phyloP scores from a whole-genome alignment of 345 rosid species.

The Luvunga scandens region DNA sequence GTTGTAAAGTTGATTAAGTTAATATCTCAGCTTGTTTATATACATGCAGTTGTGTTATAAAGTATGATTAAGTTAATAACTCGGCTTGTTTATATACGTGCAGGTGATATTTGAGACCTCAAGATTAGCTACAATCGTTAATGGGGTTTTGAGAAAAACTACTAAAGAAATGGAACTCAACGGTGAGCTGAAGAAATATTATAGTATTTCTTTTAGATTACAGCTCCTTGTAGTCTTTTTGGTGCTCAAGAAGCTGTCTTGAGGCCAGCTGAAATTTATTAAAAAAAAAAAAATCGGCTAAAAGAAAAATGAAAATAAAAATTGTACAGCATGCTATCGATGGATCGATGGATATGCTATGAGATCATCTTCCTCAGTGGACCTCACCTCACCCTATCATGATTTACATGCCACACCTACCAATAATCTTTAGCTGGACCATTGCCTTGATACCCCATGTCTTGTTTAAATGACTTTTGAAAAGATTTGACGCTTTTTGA shows the following conservation, averaged over 20 bases:
- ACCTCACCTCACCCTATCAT: constrained; percentile 51
- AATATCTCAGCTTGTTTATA: neutral
- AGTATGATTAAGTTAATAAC: too few species aligned
- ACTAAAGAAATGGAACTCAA: constrained; percentile 73
- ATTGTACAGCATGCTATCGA: constrained; percentile 3
- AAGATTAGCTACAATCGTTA: constrained; percentile 79
- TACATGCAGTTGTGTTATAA: constrained; percentile 35
- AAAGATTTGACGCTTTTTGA: constrained; percentile 22
- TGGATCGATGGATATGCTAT: constrained; percentile 21
- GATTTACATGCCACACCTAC: constrained; percentile 60
- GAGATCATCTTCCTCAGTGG: constrained; percentile 40
- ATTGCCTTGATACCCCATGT: constrained; percentile 38
- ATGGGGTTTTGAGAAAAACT: constrained; percentile 80
- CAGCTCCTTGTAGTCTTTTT: constrained; percentile 16
- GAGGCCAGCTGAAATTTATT: constrained; percentile 1
- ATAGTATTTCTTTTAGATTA: neutral
- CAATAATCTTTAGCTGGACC: constrained; percentile 57
- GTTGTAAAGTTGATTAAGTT: neutral
- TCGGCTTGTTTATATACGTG: constrained; percentile 3
- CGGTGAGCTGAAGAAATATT: constrained; percentile 35
- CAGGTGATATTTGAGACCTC: constrained; percentile 79
- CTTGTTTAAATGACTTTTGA: constrained; percentile 37
- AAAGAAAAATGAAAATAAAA: neutral
- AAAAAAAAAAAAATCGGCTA: neutral
- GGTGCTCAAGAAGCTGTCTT: constrained; percentile 35